A percentile compares a stretch with the other conserved stretches of the same genome.
These are phyloP conservation scores for Cerioporus squamosus DNA, from an alignment of 1,284 basidiomycete genomes.

Conservation along the genomic window DNA sequence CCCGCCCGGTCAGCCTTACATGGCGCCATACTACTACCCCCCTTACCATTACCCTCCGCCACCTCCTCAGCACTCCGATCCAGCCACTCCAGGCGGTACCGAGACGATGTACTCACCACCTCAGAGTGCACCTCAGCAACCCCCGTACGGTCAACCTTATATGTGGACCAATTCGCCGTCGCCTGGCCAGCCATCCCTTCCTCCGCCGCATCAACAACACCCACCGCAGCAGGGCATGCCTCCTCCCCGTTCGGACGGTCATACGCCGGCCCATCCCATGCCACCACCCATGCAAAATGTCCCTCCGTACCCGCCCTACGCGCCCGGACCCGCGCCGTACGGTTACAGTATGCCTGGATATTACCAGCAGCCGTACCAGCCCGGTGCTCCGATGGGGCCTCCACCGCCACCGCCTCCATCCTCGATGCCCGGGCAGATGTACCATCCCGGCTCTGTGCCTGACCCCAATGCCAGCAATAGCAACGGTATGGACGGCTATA, in stretches of 20 bases:
- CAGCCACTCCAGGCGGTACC: conserved; percentile 34
- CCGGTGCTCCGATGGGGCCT: conserved; percentile 40
- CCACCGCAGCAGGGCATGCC: conserved; percentile 32
- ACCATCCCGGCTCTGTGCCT: conserved; percentile 15
- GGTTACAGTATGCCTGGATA: conserved; percentile 54
- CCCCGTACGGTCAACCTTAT: conserved; percentile 36
- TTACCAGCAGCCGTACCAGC: conserved; percentile 39
- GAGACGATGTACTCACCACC: conserved; percentile 38
- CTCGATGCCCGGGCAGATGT: conserved; percentile 30
- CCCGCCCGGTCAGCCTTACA: conserved; percentile 35
- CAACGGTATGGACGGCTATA: conserved; percentile 26
- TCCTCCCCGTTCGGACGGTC: conserved; percentile 14
- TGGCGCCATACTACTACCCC: conserved; percentile 46
- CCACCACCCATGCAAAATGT: conserved; percentile 29
- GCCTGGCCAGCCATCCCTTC: conserved; percentile 36
- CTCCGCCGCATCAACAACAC: conserved; percentile 37
- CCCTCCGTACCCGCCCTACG: conserved; percentile 43
- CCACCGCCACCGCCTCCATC: conserved; percentile 31
- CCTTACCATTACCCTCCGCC: conserved; percentile 43
- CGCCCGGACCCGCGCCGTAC: conserved; percentile 40
- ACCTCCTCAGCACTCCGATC: conserved; percentile 40
- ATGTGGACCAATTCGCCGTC: conserved; percentile 38
- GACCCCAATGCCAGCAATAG: conserved; percentile 16
- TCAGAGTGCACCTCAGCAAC: conserved; percentile 33
- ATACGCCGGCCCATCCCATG: conserved; percentile 17